These are phyloP conservation scores for Beauveria rudraprayagi DNA, from an alignment of 2,329 filamentous ascomycete species.

Conservation along the genomic window DNA sequence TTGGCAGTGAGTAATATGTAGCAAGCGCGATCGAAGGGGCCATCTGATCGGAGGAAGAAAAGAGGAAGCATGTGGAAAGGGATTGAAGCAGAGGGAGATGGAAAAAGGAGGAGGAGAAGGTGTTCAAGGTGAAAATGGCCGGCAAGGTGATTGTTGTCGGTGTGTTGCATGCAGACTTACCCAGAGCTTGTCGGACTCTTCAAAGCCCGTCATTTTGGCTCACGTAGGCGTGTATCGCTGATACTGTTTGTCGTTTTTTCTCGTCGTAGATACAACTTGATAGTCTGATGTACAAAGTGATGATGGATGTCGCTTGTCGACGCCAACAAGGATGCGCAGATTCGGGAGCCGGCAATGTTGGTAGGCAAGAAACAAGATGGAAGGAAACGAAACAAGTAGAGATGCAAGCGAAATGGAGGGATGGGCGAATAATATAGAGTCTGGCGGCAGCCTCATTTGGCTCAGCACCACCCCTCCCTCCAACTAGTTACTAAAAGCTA, in stretches of 20 bases:
- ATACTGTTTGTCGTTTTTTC: background rate
- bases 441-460: background rate
- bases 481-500: background rate
- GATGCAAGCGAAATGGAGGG: background rate
- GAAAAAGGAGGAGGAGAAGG: too few relatives aligned
- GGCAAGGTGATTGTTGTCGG: too few relatives aligned
- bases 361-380: background rate
- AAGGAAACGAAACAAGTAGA: background rate
- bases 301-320: too few relatives aligned
- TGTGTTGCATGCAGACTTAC: conserved; percentile 25
- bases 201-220: conserved; percentile 3
- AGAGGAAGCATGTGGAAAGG: conserved; percentile 9
- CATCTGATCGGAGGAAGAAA: background rate
- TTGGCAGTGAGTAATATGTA: background rate
- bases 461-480: background rate
- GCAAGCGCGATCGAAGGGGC: background rate
- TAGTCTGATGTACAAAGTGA: too few relatives aligned
- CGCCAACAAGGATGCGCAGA: too few relatives aligned
- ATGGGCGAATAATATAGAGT: conserved; percentile 1
- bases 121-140: too few relatives aligned
- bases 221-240: background rate
- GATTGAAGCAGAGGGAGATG: background rate
- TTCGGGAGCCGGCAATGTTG: background rate
- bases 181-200: conserved; percentile 38
- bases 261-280: background rate